Evolutionary conservation across 768 basidiomycete species (phyloP).

Genomic region (Zangia roseola): DNA sequence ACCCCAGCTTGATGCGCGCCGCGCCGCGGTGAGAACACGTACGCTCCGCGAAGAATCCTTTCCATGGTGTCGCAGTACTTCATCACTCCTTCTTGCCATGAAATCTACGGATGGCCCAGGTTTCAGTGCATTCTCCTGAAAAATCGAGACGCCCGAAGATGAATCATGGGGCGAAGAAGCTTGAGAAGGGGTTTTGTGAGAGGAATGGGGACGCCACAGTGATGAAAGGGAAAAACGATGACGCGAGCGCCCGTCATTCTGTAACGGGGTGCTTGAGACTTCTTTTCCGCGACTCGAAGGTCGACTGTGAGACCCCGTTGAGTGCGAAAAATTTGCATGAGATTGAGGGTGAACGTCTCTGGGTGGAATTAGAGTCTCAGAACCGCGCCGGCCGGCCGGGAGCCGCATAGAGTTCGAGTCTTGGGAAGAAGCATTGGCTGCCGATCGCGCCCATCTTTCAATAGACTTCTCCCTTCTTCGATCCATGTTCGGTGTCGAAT

Average conservation of each 20-base stretch:
- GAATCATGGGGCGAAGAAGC: conserved; percentile 32
- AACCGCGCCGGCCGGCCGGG: conserved; percentile 25
- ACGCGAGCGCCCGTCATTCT: conserved; percentile 21
- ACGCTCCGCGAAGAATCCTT: conserved; percentile 25
- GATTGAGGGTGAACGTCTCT: conserved; percentile 12
- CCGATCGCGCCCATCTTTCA: conserved; percentile 33
- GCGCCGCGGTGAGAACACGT: conserved; percentile 41
- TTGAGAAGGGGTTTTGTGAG: conserved; percentile 25
- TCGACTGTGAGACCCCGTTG: conserved; percentile 25
- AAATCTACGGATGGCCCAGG: conserved; percentile 21
- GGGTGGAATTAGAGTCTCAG: conserved; percentile 30
- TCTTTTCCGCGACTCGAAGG: conserved; percentile 28
- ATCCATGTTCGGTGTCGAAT: conserved; percentile 19
- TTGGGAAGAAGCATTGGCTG: conserved; percentile 22
- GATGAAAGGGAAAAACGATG: conserved; percentile 34
- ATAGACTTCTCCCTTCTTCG: conserved; percentile 32
- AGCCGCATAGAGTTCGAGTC: conserved; percentile 14
- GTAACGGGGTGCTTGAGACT: conserved; percentile 17
- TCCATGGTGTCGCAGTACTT: conserved; percentile 37
- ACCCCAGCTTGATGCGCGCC: conserved; percentile 68
- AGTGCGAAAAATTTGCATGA: conserved; percentile 12
- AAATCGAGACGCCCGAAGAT: conserved; percentile 33
- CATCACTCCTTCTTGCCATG: conserved; percentile 42
- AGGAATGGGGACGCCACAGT: conserved; percentile 22
- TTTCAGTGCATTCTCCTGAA: conserved; percentile 17